phyloP scores from a whole-genome alignment of 805 yeast species.

The Torulaspora delbrueckii region DNA sequence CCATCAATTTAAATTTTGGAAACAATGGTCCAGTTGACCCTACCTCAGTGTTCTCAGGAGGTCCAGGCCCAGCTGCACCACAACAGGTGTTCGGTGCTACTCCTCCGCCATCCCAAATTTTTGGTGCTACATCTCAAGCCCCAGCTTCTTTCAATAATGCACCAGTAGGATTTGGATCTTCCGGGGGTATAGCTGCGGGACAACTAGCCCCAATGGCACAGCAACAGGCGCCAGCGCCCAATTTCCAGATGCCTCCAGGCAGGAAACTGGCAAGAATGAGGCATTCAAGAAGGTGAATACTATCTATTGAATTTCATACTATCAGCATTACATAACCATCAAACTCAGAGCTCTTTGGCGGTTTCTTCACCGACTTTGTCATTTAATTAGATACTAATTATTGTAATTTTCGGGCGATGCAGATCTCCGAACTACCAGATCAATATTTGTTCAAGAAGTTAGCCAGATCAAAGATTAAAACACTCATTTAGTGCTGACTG shows the following conservation, averaged over 20 bases:
- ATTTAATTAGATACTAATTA: neutral
- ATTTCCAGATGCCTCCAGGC: constrained; percentile 17
- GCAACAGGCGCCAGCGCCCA: constrained; percentile 8
- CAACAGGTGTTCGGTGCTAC: constrained; percentile 14
- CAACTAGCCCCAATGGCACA: constrained; percentile 5
- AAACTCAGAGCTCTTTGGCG: neutral
- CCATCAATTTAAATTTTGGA: constrained; percentile 28
- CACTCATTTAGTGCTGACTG: neutral
- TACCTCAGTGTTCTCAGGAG: constrained; percentile 22
- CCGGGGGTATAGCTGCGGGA: constrained; percentile 12
- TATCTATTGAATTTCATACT: neutral
- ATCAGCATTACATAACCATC: neutral
- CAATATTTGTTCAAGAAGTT: too few relatives aligned
- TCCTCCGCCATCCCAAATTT: constrained; percentile 17
- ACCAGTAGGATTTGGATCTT: constrained; percentile 2
- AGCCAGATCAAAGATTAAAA: neutral
- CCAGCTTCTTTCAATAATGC: constrained; percentile 2
- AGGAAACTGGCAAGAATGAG: constrained; percentile 34
- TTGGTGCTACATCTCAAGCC: constrained; percentile 9
- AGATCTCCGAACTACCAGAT: neutral
- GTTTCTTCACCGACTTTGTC: neutral
- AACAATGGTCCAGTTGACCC: constrained; percentile 18
- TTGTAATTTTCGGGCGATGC: neutral
- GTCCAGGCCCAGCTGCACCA: constrained; percentile 6
- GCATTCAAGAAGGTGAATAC: constrained; percentile 23